Base-by-base conservation (phyloP, 805 yeast genomes). In the Candida boidinii region DNA sequence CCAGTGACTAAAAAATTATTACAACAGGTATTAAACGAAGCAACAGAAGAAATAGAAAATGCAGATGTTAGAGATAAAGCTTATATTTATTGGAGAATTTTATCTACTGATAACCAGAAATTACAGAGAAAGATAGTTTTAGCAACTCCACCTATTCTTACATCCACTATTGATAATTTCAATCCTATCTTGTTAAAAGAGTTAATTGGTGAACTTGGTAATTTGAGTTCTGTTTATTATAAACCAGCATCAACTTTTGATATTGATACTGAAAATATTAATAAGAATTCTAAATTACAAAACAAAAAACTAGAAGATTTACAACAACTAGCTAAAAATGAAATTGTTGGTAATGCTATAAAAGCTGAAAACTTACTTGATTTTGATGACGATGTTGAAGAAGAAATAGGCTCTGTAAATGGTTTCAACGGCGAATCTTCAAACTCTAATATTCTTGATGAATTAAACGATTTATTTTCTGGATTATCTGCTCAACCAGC, bases 211-310 rank as follows among this genome's bases (percentile, higher is more conserved):
- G 95, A 90, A 51, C 59, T 90, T 35, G 78, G 94, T 3, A 80
- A 92, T 7, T 68, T 92, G 39, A 79, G 95, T 24, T 85, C 96
- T 0, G 92, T 92, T 2, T 85, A 85, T 50, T 94, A 82, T 56
- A 81, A 80, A 50, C 95, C 96, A 10, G 75, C 83, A 5, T 62
- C 73, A 14, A 64, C 76, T 22, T 80, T 81, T 47, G 62, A 76
- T 36, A 52, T 39, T 31, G 34, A 39, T 19, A 33, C 28, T 33
- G 47, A 42, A 7, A 39, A 42, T 2, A 35, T 45, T 17, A 37
- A 46, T 5, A 38, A 44, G n/a, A 42, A 45, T 14, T 43, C 54
- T 8, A 44, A 44, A 21, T 37, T 56, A 29, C 66, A 65, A 33
- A 64, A 66, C 26, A 73, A 73, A 37, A 78, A 76, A 35, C 64